phyloP scores from a whole-genome alignment of 495 filamentous ascomycete species.

The Penicillium malachiteum region DNA sequence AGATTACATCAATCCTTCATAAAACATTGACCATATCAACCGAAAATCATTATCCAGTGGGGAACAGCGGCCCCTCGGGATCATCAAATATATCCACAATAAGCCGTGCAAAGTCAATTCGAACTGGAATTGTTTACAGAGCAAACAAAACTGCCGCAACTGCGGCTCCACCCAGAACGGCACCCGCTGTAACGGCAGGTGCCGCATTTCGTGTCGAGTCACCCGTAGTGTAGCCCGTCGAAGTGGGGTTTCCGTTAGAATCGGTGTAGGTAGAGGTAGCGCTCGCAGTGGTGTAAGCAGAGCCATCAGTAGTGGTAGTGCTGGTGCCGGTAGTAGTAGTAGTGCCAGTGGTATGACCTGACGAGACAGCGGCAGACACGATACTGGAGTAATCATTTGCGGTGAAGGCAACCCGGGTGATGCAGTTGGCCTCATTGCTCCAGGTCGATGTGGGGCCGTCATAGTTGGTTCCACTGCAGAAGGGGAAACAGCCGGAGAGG shows the following conservation, averaged over 20 bases:
- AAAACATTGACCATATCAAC: neutral
- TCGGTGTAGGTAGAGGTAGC: no score
- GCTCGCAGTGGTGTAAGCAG: no score
- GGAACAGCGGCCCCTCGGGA: no score
- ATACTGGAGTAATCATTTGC: slow-evolving; percentile 1
- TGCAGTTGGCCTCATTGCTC: neutral
- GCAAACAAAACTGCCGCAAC: neutral
- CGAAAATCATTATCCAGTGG: no score
- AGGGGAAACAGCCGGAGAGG: slow-evolving; percentile 4
- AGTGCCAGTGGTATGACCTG: neutral
- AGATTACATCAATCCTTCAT: no score
- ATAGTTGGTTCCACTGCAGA: slow-evolving; percentile 1
- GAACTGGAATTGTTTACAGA: neutral
- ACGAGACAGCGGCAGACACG: neutral
- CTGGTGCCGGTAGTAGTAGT: neutral
- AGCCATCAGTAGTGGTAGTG: neutral
- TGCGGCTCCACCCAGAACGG: slow-evolving; percentile 1
- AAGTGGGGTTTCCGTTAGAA: neutral
- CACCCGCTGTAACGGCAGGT: neutral
- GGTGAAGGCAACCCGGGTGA: neutral
- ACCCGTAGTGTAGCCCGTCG: neutral
- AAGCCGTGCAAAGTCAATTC: neutral
- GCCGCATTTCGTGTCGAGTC: neutral
- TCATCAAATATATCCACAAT: no score
- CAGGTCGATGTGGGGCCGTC: neutral